Evolutionary conservation across 2,329 filamentous ascomycete species (phyloP), one percentile per base, ranked within the genome.

Genomic region (Cryphonectria carpinicola): DNA sequence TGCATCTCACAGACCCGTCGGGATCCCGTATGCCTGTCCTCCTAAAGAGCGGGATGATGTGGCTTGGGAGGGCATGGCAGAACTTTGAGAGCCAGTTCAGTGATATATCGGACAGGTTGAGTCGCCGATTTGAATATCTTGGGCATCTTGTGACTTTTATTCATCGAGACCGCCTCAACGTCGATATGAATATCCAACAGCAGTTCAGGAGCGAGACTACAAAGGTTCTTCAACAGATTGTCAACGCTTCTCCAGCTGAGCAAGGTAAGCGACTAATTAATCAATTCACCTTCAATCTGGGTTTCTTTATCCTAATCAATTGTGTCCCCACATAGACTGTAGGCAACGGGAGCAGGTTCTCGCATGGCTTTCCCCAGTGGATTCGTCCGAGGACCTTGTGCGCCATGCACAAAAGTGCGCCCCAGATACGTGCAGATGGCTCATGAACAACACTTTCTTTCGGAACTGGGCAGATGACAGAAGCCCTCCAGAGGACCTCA

Each of bases 341-440:
- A 19, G 19, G 46, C 60, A 19, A 62, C 60, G 60, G 11, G 32
- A 62, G n/a, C 32, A 62, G 10, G 41, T 62, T 37, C 35, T 62
- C 32, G 39, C 39, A 32, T 62, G 60, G 60, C 60, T 62, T n/a
- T 35, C 60, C 39, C 39, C 60, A 35, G 60, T 62, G 17, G 60
- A 62, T n/a, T 62, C 60, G n/a, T 35, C 60, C 17, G 60, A 62
- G 28, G 60, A 37, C 5, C 39, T 62, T 17, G 32, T 35, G n/a
- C 60, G 60, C n/a, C 35, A 62, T 32, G 32, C 19, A 32, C 60
- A 62, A 39, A 62, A 62, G 39, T 37, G 35, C 35, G 39, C 17
- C 60, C 60, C 60, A n/a, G 17, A 35, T 39, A 62, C 60, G 32
- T 62, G 60, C 32, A 35, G 39, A 41, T 62, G 60, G 60, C 35